Base-by-base conservation (phyloP, 176 grass and related monocot species). In the Musa troglodytarum region DNA sequence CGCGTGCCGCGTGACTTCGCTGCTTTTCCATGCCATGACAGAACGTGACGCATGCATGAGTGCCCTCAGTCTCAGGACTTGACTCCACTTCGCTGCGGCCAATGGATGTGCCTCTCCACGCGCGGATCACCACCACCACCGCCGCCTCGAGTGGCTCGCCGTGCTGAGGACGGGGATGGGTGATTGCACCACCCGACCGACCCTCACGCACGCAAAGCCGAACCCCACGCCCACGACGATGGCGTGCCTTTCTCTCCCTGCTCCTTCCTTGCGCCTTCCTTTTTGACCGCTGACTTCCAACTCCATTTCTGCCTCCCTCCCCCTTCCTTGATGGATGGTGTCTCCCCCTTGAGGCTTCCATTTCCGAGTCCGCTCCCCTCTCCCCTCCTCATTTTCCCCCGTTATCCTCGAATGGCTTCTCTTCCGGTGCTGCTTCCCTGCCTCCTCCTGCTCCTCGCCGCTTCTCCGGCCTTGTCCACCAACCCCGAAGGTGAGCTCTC, bases 401-500 rank as follows among this genome's bases (percentile, higher is more conserved):
- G 59, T 53, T 63, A 19, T 17, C 49, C 49, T 52, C 14, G 75
- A 17, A 92, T 92, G 93, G 87, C 86, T 66, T 58, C 63, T 16
- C 74, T 17, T 62, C 10, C 54, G 11, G 9, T 51, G 34, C 14
- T 52, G 12, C 49, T 73, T 20, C 22, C 53, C 26, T 79, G 69
- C 73, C 71, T 49, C 11, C 34, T 73, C 62, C 77, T 89, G n/a
- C 73, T 81, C 77, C 43, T 86, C 54, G 65, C 55, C 0, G 68
- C 82, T n/a, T 78, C 85, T 21, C 82, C 92, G 11, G 81, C 76
- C 76, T 53, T 82, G 23, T 78, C 72, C 71, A 78, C 57, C 67
- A 83, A 81, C 69, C 83, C 72, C 17, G 85, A 87, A 87, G 85
- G 85, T 87, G 79, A 19, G 24, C 51, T 10, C 11, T 49, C 19